Evolutionary conservation across 2,329 filamentous ascomycete species (phyloP), one percentile per base, ranked within the genome.

Genomic region (Paraconiothyrium brasiliense): DNA sequence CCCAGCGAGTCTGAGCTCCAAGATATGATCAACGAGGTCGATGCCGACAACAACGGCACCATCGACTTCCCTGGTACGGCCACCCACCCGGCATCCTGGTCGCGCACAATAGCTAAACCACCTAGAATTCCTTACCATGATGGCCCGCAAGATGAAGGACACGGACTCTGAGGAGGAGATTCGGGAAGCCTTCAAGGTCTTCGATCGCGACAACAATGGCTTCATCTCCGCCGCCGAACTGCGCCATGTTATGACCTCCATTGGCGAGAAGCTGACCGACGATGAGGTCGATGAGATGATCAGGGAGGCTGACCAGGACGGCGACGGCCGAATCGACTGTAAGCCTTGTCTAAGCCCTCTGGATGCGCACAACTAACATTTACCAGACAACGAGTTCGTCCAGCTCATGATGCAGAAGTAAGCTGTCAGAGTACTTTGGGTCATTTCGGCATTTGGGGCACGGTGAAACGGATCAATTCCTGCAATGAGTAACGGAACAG

Each of bases 21-120:
- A 75, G 87, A 90, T 76, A 88, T 90, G 81, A 87, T 89, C 80
- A 88, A 87, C 79, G 87, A 90, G 78, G 86, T 88, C 64, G 87
- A 90, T 68, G 81, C 84, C 67, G 86, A 90, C 80, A 86, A 87
- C 76, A 88, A 87, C 69, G 87, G 87, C 76, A 87, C 86, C 68
- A 88, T 90, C 72, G 86, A 88, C 74, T 89, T 90, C 76, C 84
- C 87, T 59, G 85, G 85, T 86, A 77, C 63, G 60, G 16, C 30
- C 13, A 11, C 22, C 30, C 47, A 8, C 41, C 22, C 20, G 16
- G 14, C 16, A 32, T 2, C 3, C 22, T 14, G 30, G 11, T 32
- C n/a, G 30, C 30, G 41, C 34, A 39, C 32, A 24, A 24, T 20
- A 20, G 58, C 67, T 70, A 34, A 71, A 55, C 10, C 27, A 20